Base-by-base conservation (phyloP, 352 stramenopile genomes). In the Globisporangium acanthophoron region DNA sequence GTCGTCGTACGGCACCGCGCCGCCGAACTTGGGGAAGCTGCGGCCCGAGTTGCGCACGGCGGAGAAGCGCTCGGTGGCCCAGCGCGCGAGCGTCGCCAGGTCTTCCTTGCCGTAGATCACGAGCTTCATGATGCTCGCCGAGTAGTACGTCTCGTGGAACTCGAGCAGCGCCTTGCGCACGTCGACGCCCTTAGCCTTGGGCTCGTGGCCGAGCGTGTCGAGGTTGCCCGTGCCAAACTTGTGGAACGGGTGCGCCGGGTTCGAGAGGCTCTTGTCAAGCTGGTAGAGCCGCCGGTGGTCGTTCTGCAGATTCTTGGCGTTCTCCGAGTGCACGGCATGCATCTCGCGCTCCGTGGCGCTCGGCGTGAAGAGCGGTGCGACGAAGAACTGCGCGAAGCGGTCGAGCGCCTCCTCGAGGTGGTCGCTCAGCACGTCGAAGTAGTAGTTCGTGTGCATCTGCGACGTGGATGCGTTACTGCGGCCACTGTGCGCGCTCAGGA, bases 371-470 rank as follows among this genome's bases (percentile, higher is more conserved):
- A 96, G 66, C 29, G 97, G 97, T n/a, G 88, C 67, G 35, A 98
- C 93, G 73, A 99, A 99, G 64, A 99, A 99, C 80, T 98, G 92
- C 37, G 96, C 79, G 59, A 99, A 98, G 27, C 96, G 85, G 71
- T 99, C 96, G n/a, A 99, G 66, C 27, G 87, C 92, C 29, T 89
- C 92, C 48, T 80, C 58, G 31, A 92, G 66, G 24, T 89, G 76
- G 6, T 84, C 75, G 33, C 78, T 85, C 27, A 90, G 73, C 52
- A 99, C 85, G 61, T 98, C 90, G 71, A 99, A 99, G 77, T 98
- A 98, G 70, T 97, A 99, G 58, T 97, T 97, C 13, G 97, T 99
- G 71, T 97, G 85, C 73, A 98, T 96, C 59, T 80, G 84, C 58
- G 93, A 96, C 51, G 97, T 99, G 54, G 96, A 99, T 29, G 97